A percentile compares a stretch with the other conserved stretches of the same genome.
Evolutionary conservation across 2,329 filamentous ascomycete genomes (phyloP).

Genomic region (Penicillium sp.): DNA sequence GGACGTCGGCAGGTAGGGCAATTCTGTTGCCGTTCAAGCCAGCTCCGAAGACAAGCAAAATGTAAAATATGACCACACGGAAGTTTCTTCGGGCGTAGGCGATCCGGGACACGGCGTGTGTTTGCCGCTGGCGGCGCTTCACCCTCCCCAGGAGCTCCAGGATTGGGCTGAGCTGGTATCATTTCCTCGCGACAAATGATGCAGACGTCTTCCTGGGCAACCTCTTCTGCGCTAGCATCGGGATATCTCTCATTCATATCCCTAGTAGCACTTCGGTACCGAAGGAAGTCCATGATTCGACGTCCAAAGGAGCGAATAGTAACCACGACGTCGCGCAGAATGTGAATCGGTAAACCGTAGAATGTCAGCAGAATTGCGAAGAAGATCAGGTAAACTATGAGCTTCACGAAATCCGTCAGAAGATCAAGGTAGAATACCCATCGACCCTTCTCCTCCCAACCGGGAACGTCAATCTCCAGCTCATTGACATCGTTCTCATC

Average conservation of each 20-base stretch:
- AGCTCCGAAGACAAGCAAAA: slow-evolving; percentile 89
- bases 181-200: slow-evolving; percentile 98
- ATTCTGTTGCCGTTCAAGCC: slow-evolving; percentile 94
- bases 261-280: slow-evolving; percentile 82
- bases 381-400: slow-evolving; percentile 82
- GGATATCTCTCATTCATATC: slow-evolving; percentile 90
- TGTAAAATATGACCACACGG: slow-evolving; percentile 95
- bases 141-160: slow-evolving; percentile 32
- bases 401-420: slow-evolving; percentile 80
- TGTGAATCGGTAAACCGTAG: slow-evolving; percentile 93
- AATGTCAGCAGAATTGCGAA: slow-evolving; percentile 90
- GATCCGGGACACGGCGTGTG: slow-evolving; percentile 58
- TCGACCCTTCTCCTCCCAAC: slow-evolving; percentile 93
- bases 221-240: slow-evolving; percentile 81
- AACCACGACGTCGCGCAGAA: slow-evolving; percentile 90
- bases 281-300: slow-evolving; percentile 77
- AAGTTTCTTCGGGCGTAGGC: slow-evolving; percentile 85
- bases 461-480: slow-evolving; percentile 88
- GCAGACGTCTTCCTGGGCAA: slow-evolving; percentile 81
- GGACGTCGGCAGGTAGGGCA: slow-evolving; percentile 89
- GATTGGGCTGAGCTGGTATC: slow-evolving; percentile 64
- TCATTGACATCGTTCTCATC: slow-evolving; percentile 76
- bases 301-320: slow-evolving; percentile 88
- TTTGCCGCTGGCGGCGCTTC: slow-evolving; percentile 24
- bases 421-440: slow-evolving; percentile 88